Conservation (phyloP, 2,329 filamentous ascomycete species). For the Monilinia aucupariae region DNA sequence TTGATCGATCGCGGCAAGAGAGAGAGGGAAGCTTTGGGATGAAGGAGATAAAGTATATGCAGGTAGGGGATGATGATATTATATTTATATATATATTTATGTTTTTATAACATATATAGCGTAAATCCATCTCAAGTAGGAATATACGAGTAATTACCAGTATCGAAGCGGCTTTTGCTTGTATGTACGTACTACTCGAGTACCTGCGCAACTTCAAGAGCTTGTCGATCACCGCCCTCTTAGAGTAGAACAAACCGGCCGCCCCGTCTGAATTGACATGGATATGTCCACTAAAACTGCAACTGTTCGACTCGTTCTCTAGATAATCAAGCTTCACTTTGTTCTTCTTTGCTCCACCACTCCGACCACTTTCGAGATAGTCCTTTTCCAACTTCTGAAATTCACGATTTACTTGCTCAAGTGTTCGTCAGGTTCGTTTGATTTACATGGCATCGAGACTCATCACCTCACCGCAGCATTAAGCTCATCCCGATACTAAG, state of each 20-base stretch:
- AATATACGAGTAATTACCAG: no score
- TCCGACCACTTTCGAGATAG: background rate
- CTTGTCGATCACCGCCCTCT: slow-evolving; percentile 11
- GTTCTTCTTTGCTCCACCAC: background rate
- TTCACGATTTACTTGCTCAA: background rate
- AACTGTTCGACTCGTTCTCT: background rate
- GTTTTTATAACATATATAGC: no score
- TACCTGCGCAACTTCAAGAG: background rate
- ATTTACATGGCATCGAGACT: slow-evolving; percentile 13
- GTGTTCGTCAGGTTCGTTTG: background rate
- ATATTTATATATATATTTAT: no score
- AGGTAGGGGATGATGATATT: no score
- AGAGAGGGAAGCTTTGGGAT: no score
- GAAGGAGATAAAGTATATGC: no score
- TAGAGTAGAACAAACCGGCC: background rate
- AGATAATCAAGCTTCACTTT: background rate
- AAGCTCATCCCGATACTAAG: slow-evolving; percentile 15
- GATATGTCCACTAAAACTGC: no score
- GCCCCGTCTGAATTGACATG: no score
- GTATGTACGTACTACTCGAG: no score
- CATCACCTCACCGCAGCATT: slow-evolving; percentile 12
- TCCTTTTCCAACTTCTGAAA: background rate
- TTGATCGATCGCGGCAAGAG: no score
- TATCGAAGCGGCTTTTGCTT: no score
- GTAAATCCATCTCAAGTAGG: no score